Evolutionary conservation across 202 grass and related monocot genomes (phyloP), one percentile per base, ranked within the genome.

Genomic region (Zizania palustris): DNA sequence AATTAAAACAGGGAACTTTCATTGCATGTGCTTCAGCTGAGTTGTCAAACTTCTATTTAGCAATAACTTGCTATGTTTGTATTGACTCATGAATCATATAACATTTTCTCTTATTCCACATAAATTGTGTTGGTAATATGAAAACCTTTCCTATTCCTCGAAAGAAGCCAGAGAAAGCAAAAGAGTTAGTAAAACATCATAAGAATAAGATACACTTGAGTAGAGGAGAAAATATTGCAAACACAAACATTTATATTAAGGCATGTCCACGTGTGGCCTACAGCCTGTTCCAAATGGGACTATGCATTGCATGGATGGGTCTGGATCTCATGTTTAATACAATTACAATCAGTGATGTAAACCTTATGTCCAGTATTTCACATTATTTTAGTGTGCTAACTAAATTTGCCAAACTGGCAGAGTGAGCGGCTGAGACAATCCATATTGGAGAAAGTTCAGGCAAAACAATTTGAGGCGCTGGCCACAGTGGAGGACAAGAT

Each of bases 401-500:
- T 68, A 77, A 62, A 60, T 11, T 60, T 41, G 28, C 49, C 74
- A 48, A 45, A 81, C 45, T 81, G 66, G 48, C 80, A 98, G 96
- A 93, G 89, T 57, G 96, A 98, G 72, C 83, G 89, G 16, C 61
- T 99, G 89, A 59, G 87, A 92, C n/a, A 90, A 62, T 92, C 89
- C 58, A 93, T 97, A 78, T 10, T 97, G 73, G 91, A 93, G 72
- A 97, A 97, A 80, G 82, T 97, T 72, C 91, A 97, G 70, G 85
- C 87, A 20, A 93, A 92, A 13, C 94, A 97, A 61, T 92, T 93
- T 49, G 88, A 93, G 78, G 84, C 91, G n/a, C 75, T 97, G 61
- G 88, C 91, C 50, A 82, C 84, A 11, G 86, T 97, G 45, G 94
- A 97, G 85, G 91, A 97, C 73, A 97, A 80, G 76, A 92, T 97